Base-by-base conservation (phyloP, 2,329 filamentous ascomycete genomes). In the Ophiostoma ips region DNA sequence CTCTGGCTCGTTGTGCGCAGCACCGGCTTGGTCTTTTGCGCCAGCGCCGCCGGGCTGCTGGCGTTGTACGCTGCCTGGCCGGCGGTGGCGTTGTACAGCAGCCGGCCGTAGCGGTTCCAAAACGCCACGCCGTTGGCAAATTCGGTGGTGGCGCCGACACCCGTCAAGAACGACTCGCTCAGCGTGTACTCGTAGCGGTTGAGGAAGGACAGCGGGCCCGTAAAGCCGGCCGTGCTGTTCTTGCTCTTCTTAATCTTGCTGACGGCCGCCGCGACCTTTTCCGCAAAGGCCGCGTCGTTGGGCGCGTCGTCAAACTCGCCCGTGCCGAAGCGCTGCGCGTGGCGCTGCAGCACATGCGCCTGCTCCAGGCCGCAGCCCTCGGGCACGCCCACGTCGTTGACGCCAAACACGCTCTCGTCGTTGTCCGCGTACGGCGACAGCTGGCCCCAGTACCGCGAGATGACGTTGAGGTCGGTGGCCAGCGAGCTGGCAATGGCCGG, bases 281-380 rank as follows among this genome's bases (percentile, higher is more conserved):
- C 57, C 1, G 64, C 69, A 53, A 78, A 77, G 12, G 61, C 57
- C 41, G 66, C 64, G 54, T 75, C 68, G 54, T 72, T 73, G 19
- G 54, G 56, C 1, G 71, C 73, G 55, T 78, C 75, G 53, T 74
- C 66, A 28, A 62, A 62, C 52, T 61, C 63, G 16, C 63, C 60
- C 49, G 61, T 64, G 12, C 63, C 71, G 40, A 74, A 76, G 21
- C 75, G 67, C 53, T 77, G 64, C 1, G 71, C 71, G 59, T 78
- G 75, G 28, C 75, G 67, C 57, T 77, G 73, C 15, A 79, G 64
- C 6, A 68, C 63, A 55, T 76, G 73, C 1, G 66, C 72, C 58
- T 76, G 72, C 52, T 73, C 70, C 50, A 77, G 62, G 58, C 76
- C 72, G 60, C 75, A 78, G n/a, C 71, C 72, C 44, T 68, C 62